phyloP scores from a whole-genome alignment of 192 early-diverging fungal genomes.

The Coemansia sp. region DNA sequence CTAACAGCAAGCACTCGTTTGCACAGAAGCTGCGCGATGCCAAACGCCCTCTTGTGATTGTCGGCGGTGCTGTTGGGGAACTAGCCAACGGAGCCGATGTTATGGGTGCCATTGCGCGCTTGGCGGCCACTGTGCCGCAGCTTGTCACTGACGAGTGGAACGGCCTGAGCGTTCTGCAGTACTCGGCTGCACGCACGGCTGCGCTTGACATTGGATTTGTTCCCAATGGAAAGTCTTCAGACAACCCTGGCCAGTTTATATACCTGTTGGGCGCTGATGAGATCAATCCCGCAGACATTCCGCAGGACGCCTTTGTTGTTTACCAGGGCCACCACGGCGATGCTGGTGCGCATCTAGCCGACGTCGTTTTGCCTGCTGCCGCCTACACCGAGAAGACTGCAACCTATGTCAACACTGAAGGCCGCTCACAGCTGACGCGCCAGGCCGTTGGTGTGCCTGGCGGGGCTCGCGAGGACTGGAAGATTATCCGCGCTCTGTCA shows the following conservation, averaged over 20 bases:
- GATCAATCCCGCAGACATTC: constrained; percentile 70
- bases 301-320: constrained; percentile 92
- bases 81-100: constrained; percentile 66
- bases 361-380: constrained; percentile 93
- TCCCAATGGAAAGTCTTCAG: constrained; percentile 57
- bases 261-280: constrained; percentile 96
- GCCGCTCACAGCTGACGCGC: constrained; percentile 89
- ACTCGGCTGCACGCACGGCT: constrained; percentile 82
- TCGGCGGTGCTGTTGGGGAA: constrained; percentile 82
- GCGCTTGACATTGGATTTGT: constrained; percentile 91
- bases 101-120: constrained; percentile 72
- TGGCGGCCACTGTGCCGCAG: constrained; percentile 68
- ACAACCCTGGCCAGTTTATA: constrained; percentile 64
- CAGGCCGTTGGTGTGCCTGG: constrained; percentile 88
- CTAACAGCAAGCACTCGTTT: constrained; percentile 67
- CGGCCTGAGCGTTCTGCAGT: constrained; percentile 89
- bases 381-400: constrained; percentile 97
- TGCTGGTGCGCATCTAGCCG: constrained; percentile 89
- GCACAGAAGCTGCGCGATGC: constrained; percentile 73
- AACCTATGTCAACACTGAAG: constrained; percentile 97
- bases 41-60: constrained; percentile 88
- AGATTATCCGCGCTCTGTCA: constrained; percentile 95
- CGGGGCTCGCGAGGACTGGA: constrained; percentile 98
- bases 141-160: constrained; percentile 83
- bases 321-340: constrained; percentile 99